Percentiles rank a stretch among this genome's conserved stretches.
These are phyloP conservation scores for Trapa bicornis DNA, from an alignment of 345 rosid genomes.

Conservation along the genomic window DNA sequence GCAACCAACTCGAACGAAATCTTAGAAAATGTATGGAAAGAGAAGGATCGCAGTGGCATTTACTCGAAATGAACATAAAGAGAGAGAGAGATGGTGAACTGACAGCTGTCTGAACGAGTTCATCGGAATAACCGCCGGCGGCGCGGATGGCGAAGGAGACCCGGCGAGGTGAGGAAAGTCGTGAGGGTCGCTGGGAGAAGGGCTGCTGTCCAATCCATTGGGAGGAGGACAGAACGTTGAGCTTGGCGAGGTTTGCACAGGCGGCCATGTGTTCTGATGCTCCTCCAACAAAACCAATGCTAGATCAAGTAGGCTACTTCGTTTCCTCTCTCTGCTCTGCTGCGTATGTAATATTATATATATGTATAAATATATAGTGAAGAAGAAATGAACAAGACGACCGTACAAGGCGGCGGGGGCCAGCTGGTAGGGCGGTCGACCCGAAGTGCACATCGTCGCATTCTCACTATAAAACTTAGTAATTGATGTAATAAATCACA, in stretches of 20 bases:
- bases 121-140: slow-evolving; percentile 65
- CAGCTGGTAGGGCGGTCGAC: too few species aligned
- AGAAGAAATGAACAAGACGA: background rate
- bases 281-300: background rate
- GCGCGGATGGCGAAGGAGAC: slow-evolving; percentile 74
- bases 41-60: background rate
- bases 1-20: background rate
- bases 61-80: background rate
- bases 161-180: slow-evolving; percentile 32
- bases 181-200: slow-evolving; percentile 26
- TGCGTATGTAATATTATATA: background rate
- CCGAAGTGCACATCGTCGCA: too few species aligned
- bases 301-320: background rate
- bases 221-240: slow-evolving; percentile 42
- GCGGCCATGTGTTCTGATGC: slow-evolving; percentile 49
- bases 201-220: slow-evolving; percentile 60
- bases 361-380: background rate
- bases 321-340: background rate
- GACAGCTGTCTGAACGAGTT: slow-evolving; percentile 87
- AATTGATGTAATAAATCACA: too few species aligned
- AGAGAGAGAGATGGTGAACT: slow-evolving; percentile 14
- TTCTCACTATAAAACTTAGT: too few species aligned
- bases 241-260: slow-evolving; percentile 59
- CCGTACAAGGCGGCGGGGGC: too few species aligned
- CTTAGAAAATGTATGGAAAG: background rate